Evolutionary conservation across 139 green algal species (phyloP).

Genomic region (Tetraselmis striata): DNA sequence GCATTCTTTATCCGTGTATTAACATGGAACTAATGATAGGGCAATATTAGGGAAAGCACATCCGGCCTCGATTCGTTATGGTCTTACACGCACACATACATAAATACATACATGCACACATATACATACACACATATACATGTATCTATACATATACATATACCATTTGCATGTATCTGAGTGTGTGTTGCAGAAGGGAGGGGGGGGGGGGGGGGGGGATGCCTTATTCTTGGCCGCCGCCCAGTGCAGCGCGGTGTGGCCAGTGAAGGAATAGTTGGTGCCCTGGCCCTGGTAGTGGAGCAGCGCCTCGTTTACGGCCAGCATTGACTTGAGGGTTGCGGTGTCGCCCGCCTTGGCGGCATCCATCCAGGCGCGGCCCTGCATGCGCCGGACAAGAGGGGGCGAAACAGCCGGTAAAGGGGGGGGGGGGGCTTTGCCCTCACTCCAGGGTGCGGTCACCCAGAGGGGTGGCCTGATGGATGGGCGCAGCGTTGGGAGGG

Average conservation of each 20-base stretch:
- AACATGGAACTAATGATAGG: no score
- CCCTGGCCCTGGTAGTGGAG: conserved; percentile 46
- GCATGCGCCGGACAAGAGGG: background rate
- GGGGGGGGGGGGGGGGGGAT: background rate
- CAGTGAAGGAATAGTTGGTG: conserved; percentile 49
- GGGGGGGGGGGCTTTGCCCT: no score
- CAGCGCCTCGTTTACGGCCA: conserved; percentile 28
- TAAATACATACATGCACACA: background rate
- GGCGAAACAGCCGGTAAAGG: no score
- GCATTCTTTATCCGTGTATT: no score
- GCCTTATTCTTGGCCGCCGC: conserved; percentile 29
- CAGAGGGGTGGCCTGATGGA: no score
- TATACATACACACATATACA: background rate
- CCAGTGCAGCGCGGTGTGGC: conserved; percentile 56
- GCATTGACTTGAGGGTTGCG: conserved; percentile 16
- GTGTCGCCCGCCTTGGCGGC: conserved; percentile 32
- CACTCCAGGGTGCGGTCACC: no score
- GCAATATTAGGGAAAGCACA: no score
- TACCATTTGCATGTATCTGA: no score
- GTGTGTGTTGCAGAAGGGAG: no score
- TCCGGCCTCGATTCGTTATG: no score
- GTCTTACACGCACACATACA: background rate
- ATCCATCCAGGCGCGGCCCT: conserved; percentile 37
- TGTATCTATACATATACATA: background rate
- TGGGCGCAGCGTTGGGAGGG: no score